A percentile compares a stretch with the other conserved stretches of the same genome.
These are phyloP conservation scores for Candida sojae DNA, from an alignment of 1,139 yeast genomes.

Conservation along the genomic window DNA sequence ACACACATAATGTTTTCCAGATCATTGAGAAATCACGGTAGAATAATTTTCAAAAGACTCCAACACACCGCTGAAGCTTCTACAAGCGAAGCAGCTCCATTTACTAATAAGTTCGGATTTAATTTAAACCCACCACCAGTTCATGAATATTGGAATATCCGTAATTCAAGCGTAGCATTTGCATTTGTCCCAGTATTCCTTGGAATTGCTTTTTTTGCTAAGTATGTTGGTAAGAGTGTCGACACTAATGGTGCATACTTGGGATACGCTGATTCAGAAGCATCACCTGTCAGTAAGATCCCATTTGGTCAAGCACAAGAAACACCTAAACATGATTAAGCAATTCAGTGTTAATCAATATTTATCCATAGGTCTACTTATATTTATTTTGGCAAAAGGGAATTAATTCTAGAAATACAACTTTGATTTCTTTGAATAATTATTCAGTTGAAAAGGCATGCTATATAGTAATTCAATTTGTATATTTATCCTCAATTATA, in stretches of 20 bases:
- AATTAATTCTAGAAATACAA: neutral
- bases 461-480: conserved; percentile 1
- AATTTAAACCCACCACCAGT: conserved; percentile 50
- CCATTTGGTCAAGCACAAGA: conserved; percentile 42
- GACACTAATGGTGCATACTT: conserved; percentile 36
- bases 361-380: neutral
- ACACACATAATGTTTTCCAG: conserved; percentile 28
- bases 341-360: neutral
- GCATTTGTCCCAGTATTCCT: conserved; percentile 43
- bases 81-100: conserved; percentile 25
- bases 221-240: conserved; percentile 30
- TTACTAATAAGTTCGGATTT: conserved; percentile 47
- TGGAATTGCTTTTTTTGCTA: conserved; percentile 36
- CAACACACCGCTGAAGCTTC: conserved; percentile 31
- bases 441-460: neutral
- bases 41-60: conserved; percentile 25
- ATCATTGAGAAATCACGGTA: conserved; percentile 22
- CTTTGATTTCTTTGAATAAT: neutral
- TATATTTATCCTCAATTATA: conserved; percentile 1
- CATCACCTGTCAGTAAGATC: conserved; percentile 38
- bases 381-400: neutral
- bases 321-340: conserved; percentile 9
- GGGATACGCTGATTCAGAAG: conserved; percentile 38
- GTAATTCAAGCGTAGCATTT: conserved; percentile 38
- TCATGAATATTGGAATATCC: conserved; percentile 49